phyloP scores from a whole-genome alignment of 148 eudicot genomes.

The Limonium bicolor region DNA sequence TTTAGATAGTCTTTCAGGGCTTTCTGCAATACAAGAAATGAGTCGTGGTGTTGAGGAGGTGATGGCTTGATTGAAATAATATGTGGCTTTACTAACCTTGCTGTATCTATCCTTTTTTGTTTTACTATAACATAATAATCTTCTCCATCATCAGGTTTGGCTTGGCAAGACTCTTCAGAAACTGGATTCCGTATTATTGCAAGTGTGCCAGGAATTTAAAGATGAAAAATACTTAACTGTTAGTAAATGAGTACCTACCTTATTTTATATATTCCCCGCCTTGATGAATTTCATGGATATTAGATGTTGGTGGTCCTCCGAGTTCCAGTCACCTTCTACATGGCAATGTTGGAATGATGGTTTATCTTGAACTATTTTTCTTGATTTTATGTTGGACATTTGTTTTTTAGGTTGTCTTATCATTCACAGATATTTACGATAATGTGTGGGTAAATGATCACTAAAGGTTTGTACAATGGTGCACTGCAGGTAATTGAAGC shows the following conservation, averaged over 20 bases:
- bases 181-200: slow-evolving; percentile 77
- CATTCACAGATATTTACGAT: no score
- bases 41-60: slow-evolving; percentile 79
- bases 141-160: no score
- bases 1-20: slow-evolving; percentile 64
- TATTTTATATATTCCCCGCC: neutral
- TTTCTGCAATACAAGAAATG: slow-evolving; percentile 84
- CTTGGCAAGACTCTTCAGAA: slow-evolving; percentile 85
- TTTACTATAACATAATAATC: no score
- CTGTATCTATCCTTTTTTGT: slow-evolving; percentile 2
- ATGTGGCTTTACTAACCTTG: neutral
- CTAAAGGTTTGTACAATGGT: no score
- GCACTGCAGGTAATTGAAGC: slow-evolving; percentile 90
- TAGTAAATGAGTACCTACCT: slow-evolving; percentile 22
- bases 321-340: no score
- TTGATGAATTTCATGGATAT: no score
- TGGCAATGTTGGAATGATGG: no score
- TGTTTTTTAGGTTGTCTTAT: no score
- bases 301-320: no score
- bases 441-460: no score
- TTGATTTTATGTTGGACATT: no score
- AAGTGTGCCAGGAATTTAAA: slow-evolving; percentile 85
- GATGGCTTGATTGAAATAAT: neutral
- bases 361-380: no score
- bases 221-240: slow-evolving; percentile 72